phyloP scores from a whole-genome alignment of 495 filamentous ascomycete genomes.

The Penicillium coffeae region DNA sequence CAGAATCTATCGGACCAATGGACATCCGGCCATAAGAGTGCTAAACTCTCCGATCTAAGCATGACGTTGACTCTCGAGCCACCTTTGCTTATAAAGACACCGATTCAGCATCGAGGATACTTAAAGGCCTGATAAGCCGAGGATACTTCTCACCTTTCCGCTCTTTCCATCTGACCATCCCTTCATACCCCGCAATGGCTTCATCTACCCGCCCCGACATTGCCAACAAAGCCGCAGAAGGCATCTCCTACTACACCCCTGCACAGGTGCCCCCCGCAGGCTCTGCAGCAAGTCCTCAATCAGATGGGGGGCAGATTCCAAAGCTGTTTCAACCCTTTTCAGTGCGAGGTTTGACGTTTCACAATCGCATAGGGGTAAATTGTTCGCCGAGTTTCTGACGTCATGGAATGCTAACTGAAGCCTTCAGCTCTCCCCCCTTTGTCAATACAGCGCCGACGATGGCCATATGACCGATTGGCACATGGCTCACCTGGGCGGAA shows the following conservation, averaged over 20 bases:
- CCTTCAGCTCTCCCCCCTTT: conserved; percentile 48
- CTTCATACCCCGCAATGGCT: neutral
- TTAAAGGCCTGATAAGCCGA: too few relatives aligned
- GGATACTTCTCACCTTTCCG: too few relatives aligned
- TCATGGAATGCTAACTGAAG: neutral
- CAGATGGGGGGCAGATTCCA: conserved; percentile 50
- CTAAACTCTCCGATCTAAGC: too few relatives aligned
- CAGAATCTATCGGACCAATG: too few relatives aligned
- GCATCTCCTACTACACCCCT: conserved; percentile 62
- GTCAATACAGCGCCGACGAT: conserved; percentile 62
- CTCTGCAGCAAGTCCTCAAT: conserved; percentile 57
- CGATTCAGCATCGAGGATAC: too few relatives aligned
- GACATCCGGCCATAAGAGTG: too few relatives aligned
- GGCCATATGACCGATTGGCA: conserved; percentile 60
- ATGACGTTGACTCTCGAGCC: too few relatives aligned
- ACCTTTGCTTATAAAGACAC: too few relatives aligned
- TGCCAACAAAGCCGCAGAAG: conserved; percentile 39
- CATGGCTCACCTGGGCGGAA: conserved; percentile 50
- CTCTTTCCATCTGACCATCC: too few relatives aligned
- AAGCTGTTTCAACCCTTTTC: conserved; percentile 65
- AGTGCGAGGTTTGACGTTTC: conserved; percentile 55
- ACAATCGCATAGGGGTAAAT: conserved; percentile 32
- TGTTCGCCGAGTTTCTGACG: neutral
- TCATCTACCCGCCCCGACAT: conserved; percentile 22
- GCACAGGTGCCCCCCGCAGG: conserved; percentile 57